A percentile compares a stretch with the other conserved stretches of the same genome.
Conservation (phyloP, 768 basidiomycete genomes). For the Hygrophorus pudorinus region DNA sequence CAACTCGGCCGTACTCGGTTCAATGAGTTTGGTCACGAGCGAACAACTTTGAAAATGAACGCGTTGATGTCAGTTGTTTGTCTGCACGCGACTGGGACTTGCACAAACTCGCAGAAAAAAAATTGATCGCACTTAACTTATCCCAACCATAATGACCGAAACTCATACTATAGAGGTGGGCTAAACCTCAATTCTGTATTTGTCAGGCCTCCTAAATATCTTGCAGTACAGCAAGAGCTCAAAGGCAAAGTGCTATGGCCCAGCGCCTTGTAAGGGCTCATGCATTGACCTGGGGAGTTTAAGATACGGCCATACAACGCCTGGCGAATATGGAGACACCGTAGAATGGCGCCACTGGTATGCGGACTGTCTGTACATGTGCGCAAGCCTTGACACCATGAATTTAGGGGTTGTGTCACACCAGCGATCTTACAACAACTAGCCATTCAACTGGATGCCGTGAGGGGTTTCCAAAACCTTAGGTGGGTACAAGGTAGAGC, state of each 20-base stretch:
- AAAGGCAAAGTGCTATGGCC: constrained; percentile 60
- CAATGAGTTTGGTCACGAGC: not conserved
- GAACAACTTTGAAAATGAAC: constrained; percentile 1
- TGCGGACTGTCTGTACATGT: constrained; percentile 9
- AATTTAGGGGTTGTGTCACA: constrained; percentile 61
- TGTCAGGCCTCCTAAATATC: not conserved
- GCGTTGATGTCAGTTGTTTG: constrained; percentile 9
- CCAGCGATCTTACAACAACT: constrained; percentile 42
- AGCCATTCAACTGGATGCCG: constrained; percentile 30
- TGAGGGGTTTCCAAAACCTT: constrained; percentile 43
- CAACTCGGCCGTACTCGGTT: too few relatives aligned
- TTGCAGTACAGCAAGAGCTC: constrained; percentile 62
- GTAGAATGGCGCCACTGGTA: constrained; percentile 77
- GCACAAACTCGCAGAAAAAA: not conserved
- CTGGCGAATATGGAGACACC: constrained; percentile 43
- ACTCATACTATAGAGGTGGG: constrained; percentile 9
- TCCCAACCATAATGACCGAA: constrained; percentile 1
- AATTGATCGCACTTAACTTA: not conserved
- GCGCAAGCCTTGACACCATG: constrained; percentile 4
- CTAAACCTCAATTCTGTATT: not conserved
- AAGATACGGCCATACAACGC: constrained; percentile 49
- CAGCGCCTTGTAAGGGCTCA: constrained; percentile 48
- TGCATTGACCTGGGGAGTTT: constrained; percentile 44
- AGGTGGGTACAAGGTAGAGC: constrained; percentile 31
- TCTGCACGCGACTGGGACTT: not conserved